Percentiles rank a stretch among this genome's conserved stretches.
phyloP scores from a whole-genome alignment of 257 asterid genomes.

The Solanum habrochaites region DNA sequence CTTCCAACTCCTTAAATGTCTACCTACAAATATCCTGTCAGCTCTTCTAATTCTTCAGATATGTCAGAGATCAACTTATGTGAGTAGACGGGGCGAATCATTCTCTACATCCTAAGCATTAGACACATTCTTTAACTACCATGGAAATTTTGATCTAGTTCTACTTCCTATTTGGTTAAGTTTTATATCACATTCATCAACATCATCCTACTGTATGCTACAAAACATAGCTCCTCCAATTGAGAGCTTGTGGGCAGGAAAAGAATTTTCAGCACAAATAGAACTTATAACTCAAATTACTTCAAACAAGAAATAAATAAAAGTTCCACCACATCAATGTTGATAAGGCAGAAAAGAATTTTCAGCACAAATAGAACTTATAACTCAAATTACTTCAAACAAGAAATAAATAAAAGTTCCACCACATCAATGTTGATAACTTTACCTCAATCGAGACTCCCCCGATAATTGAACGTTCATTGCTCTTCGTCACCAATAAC shows the following conservation, averaged over 20 bases:
- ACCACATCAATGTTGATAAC: background rate
- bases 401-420: background rate
- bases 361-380: background rate
- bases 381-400: background rate
- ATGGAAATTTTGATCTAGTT: background rate
- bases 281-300: background rate
- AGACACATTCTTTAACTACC: background rate
- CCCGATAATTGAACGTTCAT: slow-evolving; percentile 48
- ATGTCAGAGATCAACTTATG: background rate
- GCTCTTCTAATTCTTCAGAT: background rate
- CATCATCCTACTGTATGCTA: background rate
- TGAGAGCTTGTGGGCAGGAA: background rate
- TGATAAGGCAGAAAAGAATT: no score
- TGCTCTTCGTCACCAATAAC: slow-evolving; percentile 43
- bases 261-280: background rate
- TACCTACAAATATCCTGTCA: background rate
- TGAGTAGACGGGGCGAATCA: background rate
- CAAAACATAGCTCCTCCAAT: background rate
- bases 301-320: background rate
- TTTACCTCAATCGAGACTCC: slow-evolving; percentile 65
- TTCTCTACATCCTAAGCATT: background rate
- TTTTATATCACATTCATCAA: background rate
- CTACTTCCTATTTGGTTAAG: background rate
- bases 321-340: background rate
- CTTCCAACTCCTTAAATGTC: background rate